phyloP scores from a whole-genome alignment of 1,139 yeast species.

The Taphrina communis region DNA sequence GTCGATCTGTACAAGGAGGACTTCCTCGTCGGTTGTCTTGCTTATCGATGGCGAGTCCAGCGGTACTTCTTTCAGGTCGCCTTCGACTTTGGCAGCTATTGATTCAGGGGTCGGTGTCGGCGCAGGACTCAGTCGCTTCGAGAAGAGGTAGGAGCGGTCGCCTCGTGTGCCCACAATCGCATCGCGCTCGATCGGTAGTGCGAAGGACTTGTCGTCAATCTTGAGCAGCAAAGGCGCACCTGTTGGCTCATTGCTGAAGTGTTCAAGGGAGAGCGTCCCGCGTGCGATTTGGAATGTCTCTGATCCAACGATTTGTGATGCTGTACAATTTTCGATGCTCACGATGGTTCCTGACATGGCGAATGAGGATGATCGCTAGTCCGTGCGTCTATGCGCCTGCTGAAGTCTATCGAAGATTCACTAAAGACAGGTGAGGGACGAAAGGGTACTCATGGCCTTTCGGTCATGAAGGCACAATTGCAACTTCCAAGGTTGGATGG shows the following conservation, averaged over 20 bases:
- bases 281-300: conserved; percentile 28
- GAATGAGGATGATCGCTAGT: background rate
- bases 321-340: conserved; percentile 9
- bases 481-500: background rate
- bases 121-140: conserved; percentile 9
- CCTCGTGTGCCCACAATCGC: conserved; percentile 37
- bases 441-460: background rate
- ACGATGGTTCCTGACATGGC: conserved; percentile 10
- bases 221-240: conserved; percentile 8
- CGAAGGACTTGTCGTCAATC: conserved; percentile 21
- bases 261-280: conserved; percentile 21
- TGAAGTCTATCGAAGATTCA: no score
- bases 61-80: conserved; percentile 14
- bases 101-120: conserved; percentile 3
- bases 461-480: background rate
- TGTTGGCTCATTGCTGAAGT: conserved; percentile 7
- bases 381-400: no score
- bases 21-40: background rate
- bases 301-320: conserved; percentile 26
- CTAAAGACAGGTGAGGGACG: no score
- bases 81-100: conserved; percentile 1
- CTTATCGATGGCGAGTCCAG: background rate
- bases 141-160: conserved; percentile 32
- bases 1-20: conserved; percentile 16
- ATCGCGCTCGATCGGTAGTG: conserved; percentile 28